Percentiles rank a stretch among this genome's conserved stretches.
Evolutionary conservation across 495 filamentous ascomycete genomes (phyloP).

Genomic region (Trichoderma erinaceum): DNA sequence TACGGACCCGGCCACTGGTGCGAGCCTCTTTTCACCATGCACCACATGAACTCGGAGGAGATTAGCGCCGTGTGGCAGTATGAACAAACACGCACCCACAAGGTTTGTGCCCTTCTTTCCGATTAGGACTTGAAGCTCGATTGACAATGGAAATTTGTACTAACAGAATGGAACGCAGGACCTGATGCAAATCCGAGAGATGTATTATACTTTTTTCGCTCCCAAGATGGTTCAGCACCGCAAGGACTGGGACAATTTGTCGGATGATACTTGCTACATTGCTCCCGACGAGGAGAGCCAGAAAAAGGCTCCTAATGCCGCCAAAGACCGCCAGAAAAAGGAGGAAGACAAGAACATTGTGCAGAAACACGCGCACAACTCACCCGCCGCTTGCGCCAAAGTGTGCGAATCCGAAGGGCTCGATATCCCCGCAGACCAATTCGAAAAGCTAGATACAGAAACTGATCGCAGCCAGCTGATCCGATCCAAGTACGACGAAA

Average conservation of each 20-base stretch:
- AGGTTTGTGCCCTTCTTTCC: background rate
- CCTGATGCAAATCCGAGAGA: conserved; percentile 34
- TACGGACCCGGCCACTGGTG: conserved; percentile 53
- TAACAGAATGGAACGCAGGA: conserved; percentile 18
- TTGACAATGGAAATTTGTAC: background rate
- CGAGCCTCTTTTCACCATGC: conserved; percentile 53
- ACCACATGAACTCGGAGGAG: conserved; percentile 44
- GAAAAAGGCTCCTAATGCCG: conserved; percentile 19
- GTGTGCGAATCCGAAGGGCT: conserved; percentile 32
- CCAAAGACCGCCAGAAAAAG: conserved; percentile 26
- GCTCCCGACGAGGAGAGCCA: conserved; percentile 28
- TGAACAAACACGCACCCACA: conserved; percentile 30
- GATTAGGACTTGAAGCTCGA: background rate
- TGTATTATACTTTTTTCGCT: conserved; percentile 36
- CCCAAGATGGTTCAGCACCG: conserved; percentile 29
- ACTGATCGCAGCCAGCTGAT: conserved; percentile 25
- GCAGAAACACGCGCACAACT: conserved; percentile 33
- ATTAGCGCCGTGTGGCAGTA: conserved; percentile 64
- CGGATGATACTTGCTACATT: conserved; percentile 34
- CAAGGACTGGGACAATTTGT: conserved; percentile 41
- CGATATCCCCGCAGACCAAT: conserved; percentile 26
- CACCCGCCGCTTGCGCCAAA: conserved; percentile 34
- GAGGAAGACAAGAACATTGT: conserved; percentile 31
- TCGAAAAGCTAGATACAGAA: conserved; percentile 22
- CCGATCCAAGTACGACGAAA: conserved; percentile 24